phyloP scores from a whole-genome alignment of 768 basidiomycete genomes.

The Zangia roseola region DNA sequence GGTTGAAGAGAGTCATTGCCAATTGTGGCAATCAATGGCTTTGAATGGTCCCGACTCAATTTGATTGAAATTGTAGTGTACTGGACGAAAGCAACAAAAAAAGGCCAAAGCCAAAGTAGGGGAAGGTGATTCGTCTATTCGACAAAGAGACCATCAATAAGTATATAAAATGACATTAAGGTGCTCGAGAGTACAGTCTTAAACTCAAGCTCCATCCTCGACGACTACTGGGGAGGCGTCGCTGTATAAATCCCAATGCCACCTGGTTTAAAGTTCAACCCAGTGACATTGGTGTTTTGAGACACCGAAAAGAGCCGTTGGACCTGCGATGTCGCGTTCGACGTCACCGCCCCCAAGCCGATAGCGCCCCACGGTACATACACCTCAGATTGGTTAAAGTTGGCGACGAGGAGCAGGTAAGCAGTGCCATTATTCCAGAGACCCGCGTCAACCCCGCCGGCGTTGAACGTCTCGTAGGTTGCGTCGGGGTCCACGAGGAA shows the following conservation, averaged over 20 bases:
- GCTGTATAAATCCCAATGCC: conserved; percentile 24
- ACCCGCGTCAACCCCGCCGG: conserved; percentile 23
- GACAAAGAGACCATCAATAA: no score
- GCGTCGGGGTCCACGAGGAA: conserved; percentile 19
- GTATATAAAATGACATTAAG: no score
- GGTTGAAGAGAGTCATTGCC: no score
- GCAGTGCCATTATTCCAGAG: conserved; percentile 22
- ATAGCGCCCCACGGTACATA: conserved; percentile 19
- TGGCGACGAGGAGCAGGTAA: conserved; percentile 23
- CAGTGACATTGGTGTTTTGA: conserved; percentile 19
- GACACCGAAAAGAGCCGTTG: conserved; percentile 10
- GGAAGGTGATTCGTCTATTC: no score
- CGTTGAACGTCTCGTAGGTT: conserved; percentile 5
- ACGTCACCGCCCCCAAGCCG: conserved; percentile 14
- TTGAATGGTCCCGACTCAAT: no score
- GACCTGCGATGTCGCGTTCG: conserved; percentile 19
- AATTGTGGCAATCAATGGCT: no score
- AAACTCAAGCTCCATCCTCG: no score
- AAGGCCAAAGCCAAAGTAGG: no score
- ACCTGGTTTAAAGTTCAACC: conserved; percentile 14
- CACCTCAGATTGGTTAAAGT: neutral
- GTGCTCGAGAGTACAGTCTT: no score
- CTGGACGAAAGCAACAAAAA: no score
- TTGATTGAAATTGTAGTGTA: no score
- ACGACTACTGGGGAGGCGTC: conserved; percentile 2